Percentiles rank a stretch among this genome's conserved stretches.
Evolutionary conservation across 768 basidiomycete species (phyloP).

Genomic region (Lactarius akahatsu): DNA sequence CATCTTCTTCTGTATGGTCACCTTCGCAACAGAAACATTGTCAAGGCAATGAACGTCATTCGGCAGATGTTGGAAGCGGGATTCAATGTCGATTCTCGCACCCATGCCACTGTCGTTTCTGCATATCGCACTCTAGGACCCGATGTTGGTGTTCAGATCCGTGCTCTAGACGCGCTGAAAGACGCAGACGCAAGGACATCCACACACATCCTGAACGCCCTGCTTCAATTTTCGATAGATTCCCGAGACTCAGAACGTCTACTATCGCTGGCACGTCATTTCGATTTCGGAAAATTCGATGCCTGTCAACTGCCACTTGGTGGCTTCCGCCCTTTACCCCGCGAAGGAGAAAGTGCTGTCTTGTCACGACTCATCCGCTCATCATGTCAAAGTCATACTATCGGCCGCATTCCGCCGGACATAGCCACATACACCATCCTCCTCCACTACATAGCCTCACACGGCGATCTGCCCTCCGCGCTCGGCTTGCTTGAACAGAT

Average conservation of each 20-base stretch:
- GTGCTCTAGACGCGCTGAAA: slow-evolving; percentile 49
- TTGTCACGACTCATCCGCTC: slow-evolving; percentile 13
- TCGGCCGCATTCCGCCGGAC: slow-evolving; percentile 21
- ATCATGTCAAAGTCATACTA: slow-evolving; percentile 1
- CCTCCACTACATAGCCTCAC: slow-evolving; percentile 17
- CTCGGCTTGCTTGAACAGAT: slow-evolving; percentile 18
- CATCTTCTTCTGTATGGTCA: slow-evolving; percentile 67
- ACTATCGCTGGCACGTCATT: slow-evolving; percentile 48
- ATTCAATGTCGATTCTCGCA: slow-evolving; percentile 52
- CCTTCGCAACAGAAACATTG: slow-evolving; percentile 65
- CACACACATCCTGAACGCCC: slow-evolving; percentile 63
- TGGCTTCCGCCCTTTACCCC: slow-evolving; percentile 10
- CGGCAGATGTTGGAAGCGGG: slow-evolving; percentile 57
- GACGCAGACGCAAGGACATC: slow-evolving; percentile 42
- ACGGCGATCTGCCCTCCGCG: slow-evolving; percentile 13
- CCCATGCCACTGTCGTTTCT: slow-evolving; percentile 57
- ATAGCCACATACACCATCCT: slow-evolving; percentile 31
- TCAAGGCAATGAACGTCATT: slow-evolving; percentile 53
- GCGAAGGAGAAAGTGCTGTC: slow-evolving; percentile 18
- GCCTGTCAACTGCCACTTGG: slow-evolving; percentile 13
- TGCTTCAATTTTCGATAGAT: slow-evolving; percentile 64
- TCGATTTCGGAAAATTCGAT: slow-evolving; percentile 36
- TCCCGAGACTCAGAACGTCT: slow-evolving; percentile 49
- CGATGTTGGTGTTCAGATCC: slow-evolving; percentile 52
- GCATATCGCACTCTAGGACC: slow-evolving; percentile 61